A percentile compares a stretch with the other conserved stretches of the same genome.
phyloP scores from a whole-genome alignment of 179 eudicot genomes.

The Spinacia oleracea region DNA sequence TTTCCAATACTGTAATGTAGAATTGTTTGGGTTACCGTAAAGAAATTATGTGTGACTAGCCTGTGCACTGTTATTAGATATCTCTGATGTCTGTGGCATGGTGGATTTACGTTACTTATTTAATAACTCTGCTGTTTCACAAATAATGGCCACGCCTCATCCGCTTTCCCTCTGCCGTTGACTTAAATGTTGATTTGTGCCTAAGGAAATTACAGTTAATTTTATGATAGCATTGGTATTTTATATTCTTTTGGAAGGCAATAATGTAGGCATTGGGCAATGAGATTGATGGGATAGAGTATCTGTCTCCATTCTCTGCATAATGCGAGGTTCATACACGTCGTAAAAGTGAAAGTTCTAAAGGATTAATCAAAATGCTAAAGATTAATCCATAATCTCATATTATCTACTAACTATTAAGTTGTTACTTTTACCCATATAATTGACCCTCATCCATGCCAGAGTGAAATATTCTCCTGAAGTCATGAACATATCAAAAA shows the following conservation, averaged over 20 bases:
- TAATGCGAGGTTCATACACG: neutral
- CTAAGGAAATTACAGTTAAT: neutral
- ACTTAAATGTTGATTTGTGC: neutral
- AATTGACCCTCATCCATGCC: neutral
- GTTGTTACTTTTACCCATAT: neutral
- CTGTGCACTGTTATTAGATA: neutral
- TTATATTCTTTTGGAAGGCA: neutral
- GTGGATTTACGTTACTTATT: neutral
- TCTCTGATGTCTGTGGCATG: neutral
- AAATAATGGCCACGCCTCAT: neutral
- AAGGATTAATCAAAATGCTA: too few species aligned
- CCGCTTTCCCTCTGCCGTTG: neutral
- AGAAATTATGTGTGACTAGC: neutral
- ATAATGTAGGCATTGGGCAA: neutral
- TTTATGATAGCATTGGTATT: neutral
- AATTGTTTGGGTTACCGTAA: neutral
- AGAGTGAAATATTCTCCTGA: neutral
- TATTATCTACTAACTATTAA: neutral
- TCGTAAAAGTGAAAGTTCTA: too few species aligned
- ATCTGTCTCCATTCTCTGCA: neutral
- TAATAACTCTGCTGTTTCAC: neutral
- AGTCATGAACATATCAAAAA: conserved; percentile 1
- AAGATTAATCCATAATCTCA: too few species aligned
- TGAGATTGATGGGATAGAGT: neutral
- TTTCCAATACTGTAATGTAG: neutral